phyloP scores from a whole-genome alignment of 1,284 basidiomycete species.

The Pisolithus thermaeus region DNA sequence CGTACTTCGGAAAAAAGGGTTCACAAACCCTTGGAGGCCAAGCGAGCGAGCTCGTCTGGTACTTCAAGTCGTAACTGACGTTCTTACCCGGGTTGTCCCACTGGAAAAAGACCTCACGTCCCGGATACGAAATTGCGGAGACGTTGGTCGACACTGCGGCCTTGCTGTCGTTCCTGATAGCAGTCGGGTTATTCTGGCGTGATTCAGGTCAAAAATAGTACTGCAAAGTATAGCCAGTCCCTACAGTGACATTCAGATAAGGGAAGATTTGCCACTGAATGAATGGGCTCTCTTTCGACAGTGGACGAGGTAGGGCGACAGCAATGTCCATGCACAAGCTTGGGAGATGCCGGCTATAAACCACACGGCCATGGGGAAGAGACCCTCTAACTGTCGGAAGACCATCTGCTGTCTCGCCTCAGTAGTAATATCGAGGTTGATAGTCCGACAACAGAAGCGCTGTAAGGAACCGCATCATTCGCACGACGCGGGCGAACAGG shows the following conservation, averaged over 20 bases:
- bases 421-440: constrained; percentile 41
- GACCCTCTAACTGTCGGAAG: constrained; percentile 59
- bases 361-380: constrained; percentile 55
- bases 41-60: constrained; percentile 45
- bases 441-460: not conserved
- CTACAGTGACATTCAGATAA: constrained; percentile 39
- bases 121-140: constrained; percentile 41
- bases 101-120: constrained; percentile 41
- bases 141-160: constrained; percentile 44
- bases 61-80: constrained; percentile 46
- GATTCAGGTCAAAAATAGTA: not conserved
- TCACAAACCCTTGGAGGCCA: constrained; percentile 34
- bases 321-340: constrained; percentile 57
- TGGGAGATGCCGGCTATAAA: constrained; percentile 46
- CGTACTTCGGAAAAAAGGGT: not conserved
- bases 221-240: constrained; percentile 7
- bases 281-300: constrained; percentile 54
- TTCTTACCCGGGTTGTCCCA: constrained; percentile 56
- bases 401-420: constrained; percentile 65
- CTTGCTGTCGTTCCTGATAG: constrained; percentile 16
- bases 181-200: constrained; percentile 28
- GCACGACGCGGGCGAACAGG: constrained; percentile 9
- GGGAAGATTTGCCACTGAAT: constrained; percentile 56
- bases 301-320: constrained; percentile 49
- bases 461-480: constrained; percentile 5